Base-by-base conservation (phyloP, 2,329 filamentous ascomycete species). In the Alternaria sp. region DNA sequence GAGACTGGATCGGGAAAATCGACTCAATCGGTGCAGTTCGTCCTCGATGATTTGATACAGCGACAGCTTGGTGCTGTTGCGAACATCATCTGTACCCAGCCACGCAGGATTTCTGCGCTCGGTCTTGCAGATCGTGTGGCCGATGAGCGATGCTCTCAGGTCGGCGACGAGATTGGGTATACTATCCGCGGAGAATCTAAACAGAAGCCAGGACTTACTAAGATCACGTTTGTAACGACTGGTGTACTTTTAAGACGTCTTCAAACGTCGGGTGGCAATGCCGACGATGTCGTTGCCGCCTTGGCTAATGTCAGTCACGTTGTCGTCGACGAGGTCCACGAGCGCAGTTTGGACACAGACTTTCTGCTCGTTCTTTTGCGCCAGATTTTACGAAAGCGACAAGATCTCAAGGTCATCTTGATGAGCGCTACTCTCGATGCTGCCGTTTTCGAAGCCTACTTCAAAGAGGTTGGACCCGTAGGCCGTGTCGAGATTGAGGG, bases 361-460 rank as follows among this genome's bases (percentile, higher is more conserved):
- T 97, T 99, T 75, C 83, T 98, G 10, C 86, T 99, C 56, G 93
- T 94, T 46, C 86, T 99, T 54, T 83, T 99, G 32, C 89, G 93
- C 59, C 92, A 97, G 76, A 92, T 97, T 7, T 81, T 97, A 68
- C 87, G 86, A 61, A 85, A 86, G 69, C 87, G 92, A 52, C 90
- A 89, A 71, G 92, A 96, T 66, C 86, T 98, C 40, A 97, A 95
- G 79, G 86, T 98, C 44, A 89, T 99, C 12, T 85, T 99, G 36
- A 99, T 99, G 96, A 97, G 93, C 80, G 95, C 95, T 2, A 99
- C 95, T 1, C 87, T 98, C 4, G 94, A 99, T 79, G 93, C 95
- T 2, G 87, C 89, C 1, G 89, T 93, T 0, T 98, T 98, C 79
- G 89, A 89, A 68, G 83, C 88, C 59, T 98, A 98, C 79, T 98